Percentiles rank a stretch among this genome's conserved stretches.
phyloP scores from a whole-genome alignment of 495 filamentous ascomycete genomes.

The Sporormia fimetaria region DNA sequence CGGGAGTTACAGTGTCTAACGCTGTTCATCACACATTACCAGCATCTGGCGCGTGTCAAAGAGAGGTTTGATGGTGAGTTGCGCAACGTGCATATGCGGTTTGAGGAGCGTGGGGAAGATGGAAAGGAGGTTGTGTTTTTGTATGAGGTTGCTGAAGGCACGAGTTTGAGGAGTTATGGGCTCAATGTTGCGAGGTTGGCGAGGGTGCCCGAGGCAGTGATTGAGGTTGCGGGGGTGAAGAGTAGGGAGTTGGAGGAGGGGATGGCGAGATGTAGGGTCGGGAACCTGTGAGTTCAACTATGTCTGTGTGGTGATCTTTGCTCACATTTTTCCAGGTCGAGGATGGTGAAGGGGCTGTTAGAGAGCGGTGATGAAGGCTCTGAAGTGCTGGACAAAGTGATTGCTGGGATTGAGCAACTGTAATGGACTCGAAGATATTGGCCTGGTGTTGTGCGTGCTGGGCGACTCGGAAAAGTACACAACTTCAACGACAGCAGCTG shows the following conservation, averaged over 20 bases:
- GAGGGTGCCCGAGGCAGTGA: constrained; percentile 59
- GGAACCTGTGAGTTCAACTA: constrained; percentile 29
- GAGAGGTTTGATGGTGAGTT: constrained; percentile 50
- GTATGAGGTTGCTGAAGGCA: constrained; percentile 64
- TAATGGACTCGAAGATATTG: too few species aligned
- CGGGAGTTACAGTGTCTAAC: constrained; percentile 61
- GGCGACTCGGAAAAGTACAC: too few species aligned
- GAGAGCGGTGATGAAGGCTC: constrained; percentile 5
- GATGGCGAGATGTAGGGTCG: constrained; percentile 48
- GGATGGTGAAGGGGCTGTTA: constrained; percentile 15
- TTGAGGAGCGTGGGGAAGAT: constrained; percentile 37
- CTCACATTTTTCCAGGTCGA: constrained; percentile 18
- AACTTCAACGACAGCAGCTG: too few species aligned
- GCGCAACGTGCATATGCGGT: constrained; percentile 75
- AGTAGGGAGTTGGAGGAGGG: constrained; percentile 68
- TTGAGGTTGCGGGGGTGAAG: constrained; percentile 69
- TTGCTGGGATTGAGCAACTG: constrained; percentile 29
- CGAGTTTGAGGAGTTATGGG: constrained; percentile 87
- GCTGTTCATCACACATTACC: constrained; percentile 96
- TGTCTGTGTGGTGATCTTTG: not conserved
- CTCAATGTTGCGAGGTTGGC: constrained; percentile 86
- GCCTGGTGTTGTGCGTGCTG: too few species aligned
- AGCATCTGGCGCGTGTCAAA: constrained; percentile 63
- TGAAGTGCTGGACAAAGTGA: constrained; percentile 24
- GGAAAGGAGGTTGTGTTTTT: constrained; percentile 38